Evolutionary conservation across 371 early-diverging fungal species (phyloP), one percentile per base, ranked within the genome.

Genomic region (Entomophthora muscae): DNA sequence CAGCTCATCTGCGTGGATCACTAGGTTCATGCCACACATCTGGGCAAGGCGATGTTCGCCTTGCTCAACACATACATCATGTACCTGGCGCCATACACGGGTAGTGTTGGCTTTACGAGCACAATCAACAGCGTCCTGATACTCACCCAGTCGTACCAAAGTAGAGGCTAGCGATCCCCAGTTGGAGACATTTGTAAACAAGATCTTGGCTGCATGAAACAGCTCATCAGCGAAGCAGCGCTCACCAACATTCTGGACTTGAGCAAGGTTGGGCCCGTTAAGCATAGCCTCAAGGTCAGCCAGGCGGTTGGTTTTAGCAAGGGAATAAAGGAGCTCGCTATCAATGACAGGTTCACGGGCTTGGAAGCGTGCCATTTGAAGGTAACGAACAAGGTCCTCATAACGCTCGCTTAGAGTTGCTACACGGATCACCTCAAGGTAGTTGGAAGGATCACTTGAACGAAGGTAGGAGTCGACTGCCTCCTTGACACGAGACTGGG

Each of bases 81-180:
- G 88, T 64, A 98, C 96, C 70, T 96, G 92, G 78, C 90, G 90
- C 97, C 97, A 98, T 56, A 98, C 98, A 73, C 75, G 77, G 59
- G 94, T 95, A 64, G 86, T 85, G 76, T 94, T 95, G 66, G 98
- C 98, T 73, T 95, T 95, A 70, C 96, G 85, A 7, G 96, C 97
- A 68, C 95, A 92, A 68, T 98, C 98, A 42, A 98, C 98, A 3
- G 98, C 96, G 30, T 84, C 84, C 71, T 90, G 89, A 74, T 91
- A 94, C 68, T 98, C 98, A 60, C 89, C 83, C 65, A 98, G 75
- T 66, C 90, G 85, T 13, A 98, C 95, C 56, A 96, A 75, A 0
- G 97, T 98, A 26, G 95, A 84, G 1, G 98, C 94, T 63, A 98
- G 78, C 24, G 92, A 81, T 1, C 94, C 92, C 87, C 94, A 92